Percentiles rank a stretch among this genome's conserved stretches.
phyloP scores from a whole-genome alignment of 805 yeast species.

The Metschnikowia reukaufii region DNA sequence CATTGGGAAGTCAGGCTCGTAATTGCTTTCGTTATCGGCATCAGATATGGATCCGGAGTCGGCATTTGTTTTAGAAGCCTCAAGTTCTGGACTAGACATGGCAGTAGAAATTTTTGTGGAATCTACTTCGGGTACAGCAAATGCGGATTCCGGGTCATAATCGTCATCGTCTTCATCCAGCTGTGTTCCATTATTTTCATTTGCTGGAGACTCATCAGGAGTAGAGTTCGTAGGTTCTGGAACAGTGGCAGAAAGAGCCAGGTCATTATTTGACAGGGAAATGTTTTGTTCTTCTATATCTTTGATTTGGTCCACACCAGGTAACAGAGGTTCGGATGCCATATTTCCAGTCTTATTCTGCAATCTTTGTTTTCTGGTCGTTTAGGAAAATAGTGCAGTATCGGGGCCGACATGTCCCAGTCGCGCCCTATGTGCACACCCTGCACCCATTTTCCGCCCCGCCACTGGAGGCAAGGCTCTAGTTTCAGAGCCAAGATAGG shows the following conservation, averaged over 20 bases:
- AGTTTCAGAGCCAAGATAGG: too few relatives aligned
- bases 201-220: background rate
- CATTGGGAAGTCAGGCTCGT: background rate
- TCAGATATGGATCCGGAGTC: background rate
- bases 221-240: background rate
- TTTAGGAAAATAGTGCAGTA: background rate
- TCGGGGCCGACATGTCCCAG: background rate
- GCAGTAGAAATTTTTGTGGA: background rate
- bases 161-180: background rate
- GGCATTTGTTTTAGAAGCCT: background rate
- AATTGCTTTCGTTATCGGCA: background rate
- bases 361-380: background rate
- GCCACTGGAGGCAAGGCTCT: too few relatives aligned
- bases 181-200: background rate
- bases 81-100: background rate
- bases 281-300: background rate
- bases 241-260: background rate
- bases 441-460: too few relatives aligned
- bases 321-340: background rate
- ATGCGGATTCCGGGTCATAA: background rate
- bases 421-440: too few relatives aligned
- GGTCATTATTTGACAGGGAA: background rate
- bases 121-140: background rate
- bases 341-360: background rate
- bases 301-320: background rate